These are phyloP conservation scores for Henckelia pumila DNA, from an alignment of 257 asterid genomes.

Conservation along the genomic window DNA sequence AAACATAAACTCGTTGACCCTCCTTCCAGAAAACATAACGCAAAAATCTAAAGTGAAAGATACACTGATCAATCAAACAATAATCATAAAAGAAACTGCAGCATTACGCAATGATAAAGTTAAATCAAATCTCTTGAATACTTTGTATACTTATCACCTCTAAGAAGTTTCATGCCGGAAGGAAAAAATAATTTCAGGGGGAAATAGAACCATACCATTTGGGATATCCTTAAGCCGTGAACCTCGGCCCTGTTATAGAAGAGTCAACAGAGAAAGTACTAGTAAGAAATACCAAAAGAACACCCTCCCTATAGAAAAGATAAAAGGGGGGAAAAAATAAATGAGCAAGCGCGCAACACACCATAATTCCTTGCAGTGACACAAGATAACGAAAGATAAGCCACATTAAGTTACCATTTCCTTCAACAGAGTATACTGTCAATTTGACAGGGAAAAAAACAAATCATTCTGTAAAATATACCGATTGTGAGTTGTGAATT, in stretches of 20 bases:
- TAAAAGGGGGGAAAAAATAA: too few relatives aligned
- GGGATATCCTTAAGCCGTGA: conserved; percentile 82
- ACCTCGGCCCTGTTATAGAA: conserved; percentile 68
- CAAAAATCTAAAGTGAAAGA: background rate
- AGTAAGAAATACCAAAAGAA: conserved; percentile 17
- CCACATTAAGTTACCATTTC: background rate
- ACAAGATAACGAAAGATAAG: background rate
- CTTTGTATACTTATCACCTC: background rate
- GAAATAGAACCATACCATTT: conserved; percentile 30
- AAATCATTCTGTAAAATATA: too few relatives aligned
- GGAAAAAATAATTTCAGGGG: conserved; percentile 14
- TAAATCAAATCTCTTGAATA: background rate
- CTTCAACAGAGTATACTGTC: background rate
- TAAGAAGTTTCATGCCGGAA: background rate
- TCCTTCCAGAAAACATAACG: background rate
- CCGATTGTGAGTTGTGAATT: too few relatives aligned
- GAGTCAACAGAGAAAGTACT: conserved; percentile 12
- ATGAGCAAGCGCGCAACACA: background rate
- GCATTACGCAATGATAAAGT: background rate
- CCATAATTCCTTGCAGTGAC: too few relatives aligned
- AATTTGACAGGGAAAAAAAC: background rate
- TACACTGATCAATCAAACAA: background rate
- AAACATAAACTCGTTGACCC: background rate
- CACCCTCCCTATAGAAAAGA: background rate
- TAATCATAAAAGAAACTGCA: background rate